phyloP scores from a whole-genome alignment of 2,329 filamentous ascomycete species.

The Botrytis aclada region DNA sequence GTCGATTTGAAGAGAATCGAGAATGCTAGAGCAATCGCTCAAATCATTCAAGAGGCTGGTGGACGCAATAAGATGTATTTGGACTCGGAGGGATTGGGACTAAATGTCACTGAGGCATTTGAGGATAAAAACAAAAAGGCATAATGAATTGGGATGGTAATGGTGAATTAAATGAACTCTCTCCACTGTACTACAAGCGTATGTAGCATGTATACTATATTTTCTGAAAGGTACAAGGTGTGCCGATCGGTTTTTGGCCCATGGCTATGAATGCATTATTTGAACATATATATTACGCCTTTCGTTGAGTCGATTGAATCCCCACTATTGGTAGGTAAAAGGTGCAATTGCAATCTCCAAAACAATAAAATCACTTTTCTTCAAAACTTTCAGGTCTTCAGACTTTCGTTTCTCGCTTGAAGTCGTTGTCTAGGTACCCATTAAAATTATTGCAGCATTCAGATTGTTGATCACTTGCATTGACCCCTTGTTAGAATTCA shows the following conservation, averaged over 20 bases:
- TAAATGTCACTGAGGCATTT: slow-evolving; percentile 70
- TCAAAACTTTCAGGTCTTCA: background rate
- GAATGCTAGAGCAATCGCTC: slow-evolving; percentile 87
- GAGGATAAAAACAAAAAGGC: slow-evolving; percentile 48
- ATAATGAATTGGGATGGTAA: slow-evolving; percentile 28
- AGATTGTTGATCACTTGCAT: background rate
- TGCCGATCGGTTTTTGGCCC: background rate
- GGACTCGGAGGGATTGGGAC: slow-evolving; percentile 82
- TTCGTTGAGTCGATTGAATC: background rate
- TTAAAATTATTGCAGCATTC: background rate
- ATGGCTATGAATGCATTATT: slow-evolving; percentile 4
- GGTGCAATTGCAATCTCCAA: background rate
- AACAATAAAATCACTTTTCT: background rate
- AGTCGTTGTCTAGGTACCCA: background rate
- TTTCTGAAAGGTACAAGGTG: slow-evolving; percentile 11
- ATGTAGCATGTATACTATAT: slow-evolving; percentile 35
- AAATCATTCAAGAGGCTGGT: slow-evolving; percentile 78
- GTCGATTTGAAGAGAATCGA: slow-evolving; percentile 97
- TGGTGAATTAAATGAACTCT: slow-evolving; percentile 40
- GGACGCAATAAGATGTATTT: slow-evolving; percentile 92
- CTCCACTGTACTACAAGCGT: slow-evolving; percentile 47
- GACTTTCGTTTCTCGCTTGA: background rate
- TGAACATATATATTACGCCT: background rate
- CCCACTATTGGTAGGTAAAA: background rate
- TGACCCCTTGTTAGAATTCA: background rate